Percentiles rank a stretch among this genome's conserved stretches.
Evolutionary conservation across 2,329 filamentous ascomycete species (phyloP).

Genomic region (Metarhizium brunneum): DNA sequence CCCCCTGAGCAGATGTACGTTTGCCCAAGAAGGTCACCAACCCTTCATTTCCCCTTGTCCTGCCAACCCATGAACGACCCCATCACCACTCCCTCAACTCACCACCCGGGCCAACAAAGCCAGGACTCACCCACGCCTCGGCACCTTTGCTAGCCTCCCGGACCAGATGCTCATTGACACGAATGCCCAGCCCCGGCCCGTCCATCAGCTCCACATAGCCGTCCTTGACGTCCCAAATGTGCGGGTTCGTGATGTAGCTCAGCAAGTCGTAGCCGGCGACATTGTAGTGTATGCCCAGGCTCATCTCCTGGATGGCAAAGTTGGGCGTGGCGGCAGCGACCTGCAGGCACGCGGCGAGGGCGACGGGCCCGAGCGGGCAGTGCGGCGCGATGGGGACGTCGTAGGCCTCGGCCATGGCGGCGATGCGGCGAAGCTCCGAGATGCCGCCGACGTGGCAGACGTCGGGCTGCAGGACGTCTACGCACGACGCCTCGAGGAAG

Average conservation of each 20-base stretch:
- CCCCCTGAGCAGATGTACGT: too few relatives aligned
- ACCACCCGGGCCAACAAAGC: too few relatives aligned
- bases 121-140: too few relatives aligned
- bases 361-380: too few relatives aligned
- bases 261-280: conserved; percentile 55
- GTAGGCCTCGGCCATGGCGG: conserved; percentile 23
- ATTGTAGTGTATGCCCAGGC: too few relatives aligned
- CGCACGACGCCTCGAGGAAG: conserved; percentile 57
- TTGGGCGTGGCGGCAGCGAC: too few relatives aligned
- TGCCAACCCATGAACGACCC: neutral
- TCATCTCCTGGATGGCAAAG: too few relatives aligned
- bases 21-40: too few relatives aligned
- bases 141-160: too few relatives aligned
- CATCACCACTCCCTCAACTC: neutral
- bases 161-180: too few relatives aligned
- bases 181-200: too few relatives aligned
- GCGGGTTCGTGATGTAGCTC: conserved; percentile 55
- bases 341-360: too few relatives aligned
- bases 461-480: conserved; percentile 67
- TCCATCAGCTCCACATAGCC: conserved; percentile 34
- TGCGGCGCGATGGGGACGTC: conserved; percentile 30
- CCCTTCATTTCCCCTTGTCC: neutral
- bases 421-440: conserved; percentile 60
- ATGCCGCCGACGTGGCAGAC: conserved; percentile 65
- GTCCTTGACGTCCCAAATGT: conserved; percentile 56